These are phyloP conservation scores for Pneumocystis carinii DNA, from an alignment of 1,139 yeast species.

Conservation along the genomic window DNA sequence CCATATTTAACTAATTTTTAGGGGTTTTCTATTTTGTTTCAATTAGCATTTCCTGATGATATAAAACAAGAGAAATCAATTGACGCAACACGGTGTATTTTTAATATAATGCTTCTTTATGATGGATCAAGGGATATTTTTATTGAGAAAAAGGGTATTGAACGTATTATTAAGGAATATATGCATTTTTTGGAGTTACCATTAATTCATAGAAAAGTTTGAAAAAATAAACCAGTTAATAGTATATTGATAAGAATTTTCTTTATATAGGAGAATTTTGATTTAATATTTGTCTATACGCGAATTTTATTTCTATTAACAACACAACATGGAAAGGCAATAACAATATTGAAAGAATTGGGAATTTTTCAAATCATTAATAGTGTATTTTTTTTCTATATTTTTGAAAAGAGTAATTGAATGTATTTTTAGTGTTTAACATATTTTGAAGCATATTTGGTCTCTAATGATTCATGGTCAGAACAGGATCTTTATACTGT, in stretches of 20 bases:
- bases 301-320: conserved; percentile 15
- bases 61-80: neutral
- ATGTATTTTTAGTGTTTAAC: conserved; percentile 3
- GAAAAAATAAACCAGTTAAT: neutral
- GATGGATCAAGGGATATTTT: neutral
- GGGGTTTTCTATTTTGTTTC: neutral
- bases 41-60: neutral
- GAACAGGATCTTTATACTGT: neutral
- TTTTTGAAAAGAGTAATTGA: neutral
- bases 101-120: conserved; percentile 8
- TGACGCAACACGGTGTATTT: conserved; percentile 9
- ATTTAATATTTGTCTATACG: conserved; percentile 13
- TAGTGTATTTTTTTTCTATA: neutral
- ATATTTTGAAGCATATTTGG: conserved; percentile 6
- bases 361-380: conserved; percentile 1
- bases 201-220: neutral
- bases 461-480: neutral
- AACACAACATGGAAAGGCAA: conserved; percentile 5
- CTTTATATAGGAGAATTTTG: neutral
- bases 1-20: neutral
- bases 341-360: neutral
- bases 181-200: neutral
- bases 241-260: neutral
- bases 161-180: neutral
- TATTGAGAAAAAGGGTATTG: neutral